Evolutionary conservation across 2,329 filamentous ascomycete genomes (phyloP).

Genomic region (Colletotrichum horii): DNA sequence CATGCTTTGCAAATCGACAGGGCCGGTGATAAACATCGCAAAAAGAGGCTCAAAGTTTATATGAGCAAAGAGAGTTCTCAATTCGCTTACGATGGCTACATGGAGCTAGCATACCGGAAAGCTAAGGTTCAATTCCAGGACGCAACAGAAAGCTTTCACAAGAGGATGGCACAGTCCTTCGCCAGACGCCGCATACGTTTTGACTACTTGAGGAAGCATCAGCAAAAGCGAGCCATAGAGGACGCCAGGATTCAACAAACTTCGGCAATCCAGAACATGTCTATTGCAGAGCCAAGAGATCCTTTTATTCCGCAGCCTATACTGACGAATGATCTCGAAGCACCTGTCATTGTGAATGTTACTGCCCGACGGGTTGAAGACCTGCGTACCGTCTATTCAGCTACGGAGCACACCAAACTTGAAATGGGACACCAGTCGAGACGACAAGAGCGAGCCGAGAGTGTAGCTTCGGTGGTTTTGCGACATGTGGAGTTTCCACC

Average conservation of each 20-base stretch:
- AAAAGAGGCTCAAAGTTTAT: not conserved
- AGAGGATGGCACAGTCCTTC: not conserved
- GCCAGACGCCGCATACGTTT: not conserved
- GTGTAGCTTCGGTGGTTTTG: not conserved
- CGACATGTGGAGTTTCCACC: not conserved
- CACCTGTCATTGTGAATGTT: not conserved
- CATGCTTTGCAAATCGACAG: not conserved
- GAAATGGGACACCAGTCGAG: too few relatives aligned
- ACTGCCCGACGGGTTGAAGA: not conserved
- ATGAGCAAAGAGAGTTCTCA: not conserved
- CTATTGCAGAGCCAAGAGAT: too few relatives aligned
- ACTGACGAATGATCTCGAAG: not conserved
- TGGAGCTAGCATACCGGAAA: not conserved
- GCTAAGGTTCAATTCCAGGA: not conserved
- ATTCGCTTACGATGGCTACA: not conserved
- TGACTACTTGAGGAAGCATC: not conserved
- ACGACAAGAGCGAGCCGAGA: not conserved
- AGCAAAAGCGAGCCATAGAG: not conserved
- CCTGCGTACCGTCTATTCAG: not conserved
- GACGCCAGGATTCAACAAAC: too few relatives aligned
- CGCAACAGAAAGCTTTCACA: not conserved
- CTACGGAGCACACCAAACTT: not conserved
- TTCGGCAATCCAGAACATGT: not conserved
- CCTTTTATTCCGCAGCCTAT: not conserved
- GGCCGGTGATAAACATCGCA: not conserved